Base-by-base conservation (phyloP, 805 yeast species). In the Diddensiella transvaalensis region DNA sequence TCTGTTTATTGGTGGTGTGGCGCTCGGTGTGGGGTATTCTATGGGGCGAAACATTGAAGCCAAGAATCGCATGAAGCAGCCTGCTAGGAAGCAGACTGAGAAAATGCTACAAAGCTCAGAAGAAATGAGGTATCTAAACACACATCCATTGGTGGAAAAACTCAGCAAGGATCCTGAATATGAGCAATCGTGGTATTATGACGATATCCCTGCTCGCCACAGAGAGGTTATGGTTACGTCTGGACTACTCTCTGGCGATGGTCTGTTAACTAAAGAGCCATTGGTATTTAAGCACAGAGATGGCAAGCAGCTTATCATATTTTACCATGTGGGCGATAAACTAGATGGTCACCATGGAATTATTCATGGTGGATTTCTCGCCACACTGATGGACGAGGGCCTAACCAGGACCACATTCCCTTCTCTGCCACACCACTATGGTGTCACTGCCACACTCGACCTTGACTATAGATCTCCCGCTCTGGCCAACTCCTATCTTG, bases 311-410 rank as follows among this genome's bases (percentile, higher is more conserved):
- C 59, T 85, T 49, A 75, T 76, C 2, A 78, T 82, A 1, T 84
- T 85, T 60, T 79, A 81, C 56, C 91, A 86, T 57, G 61, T 87
- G 30, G 96, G 96, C 1, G 63, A 70, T 15, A 70, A 74, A 35
- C 58, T 88, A 36, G 33, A 38, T 1, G 83, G 86, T 47, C 74
- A 74, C 24, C 52, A 55, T 4, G 57, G 60, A 5, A 50, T 62
- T 32, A 62, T 62, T n/a, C 96, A 88, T 62, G 84, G 85, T 58
- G 96, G 97, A 2, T 73, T 88, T 0, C 66, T 87, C 3, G 76
- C 95, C 1, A 82, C 95, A 1, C 64, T 91, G 11, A 55, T 91
- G 46, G 98, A 91, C 66, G 97, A 90, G 62, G 83, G 85, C 0
- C 68, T 91, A 22, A 64, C 66, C 3, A 50, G 60, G 5, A 82